These are phyloP conservation scores for Colletotrichum cereale DNA, from an alignment of 2,329 filamentous ascomycete species.

Conservation along the genomic window DNA sequence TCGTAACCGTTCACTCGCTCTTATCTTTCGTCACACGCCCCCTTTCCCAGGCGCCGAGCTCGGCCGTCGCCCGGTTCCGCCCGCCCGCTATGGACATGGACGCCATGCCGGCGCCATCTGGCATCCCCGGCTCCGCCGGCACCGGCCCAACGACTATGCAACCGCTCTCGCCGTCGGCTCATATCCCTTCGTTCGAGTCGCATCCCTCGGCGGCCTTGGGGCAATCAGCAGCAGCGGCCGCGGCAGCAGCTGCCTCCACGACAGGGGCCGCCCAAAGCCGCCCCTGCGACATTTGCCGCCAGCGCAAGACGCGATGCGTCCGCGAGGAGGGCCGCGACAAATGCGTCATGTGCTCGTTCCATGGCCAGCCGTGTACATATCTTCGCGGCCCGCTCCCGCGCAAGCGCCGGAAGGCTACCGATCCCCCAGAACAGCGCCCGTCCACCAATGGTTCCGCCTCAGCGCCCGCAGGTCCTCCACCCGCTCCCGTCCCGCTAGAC, in stretches of 20 bases:
- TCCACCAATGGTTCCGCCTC: constrained; percentile 34
- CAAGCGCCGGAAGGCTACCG: constrained; percentile 46
- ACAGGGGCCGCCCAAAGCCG: constrained; percentile 46
- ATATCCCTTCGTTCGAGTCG: constrained; percentile 19
- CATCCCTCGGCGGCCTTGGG: constrained; percentile 18
- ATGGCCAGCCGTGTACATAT: constrained; percentile 76
- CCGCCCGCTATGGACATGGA: constrained; percentile 29
- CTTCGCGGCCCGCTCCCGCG: constrained; percentile 56
- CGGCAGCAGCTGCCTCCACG: constrained; percentile 1
- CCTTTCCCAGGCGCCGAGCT: not conserved
- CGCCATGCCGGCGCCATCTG: constrained; percentile 32
- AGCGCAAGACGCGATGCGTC: constrained; percentile 75
- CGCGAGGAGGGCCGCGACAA: constrained; percentile 69
- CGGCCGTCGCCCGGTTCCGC: constrained; percentile 33
- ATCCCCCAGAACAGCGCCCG: constrained; percentile 42
- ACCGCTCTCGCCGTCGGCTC: constrained; percentile 13
- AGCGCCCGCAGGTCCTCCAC: constrained; percentile 26
- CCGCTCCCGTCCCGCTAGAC: constrained; percentile 33
- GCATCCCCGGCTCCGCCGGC: constrained; percentile 28
- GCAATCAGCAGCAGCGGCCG: not conserved
- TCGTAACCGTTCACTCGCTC: constrained; percentile 6
- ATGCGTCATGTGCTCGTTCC: constrained; percentile 75
- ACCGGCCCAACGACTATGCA: constrained; percentile 15
- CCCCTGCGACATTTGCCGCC: constrained; percentile 74
- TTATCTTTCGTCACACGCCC: constrained; percentile 3